Percentiles rank a stretch among this genome's conserved stretches.
Conservation (phyloP, 139 green algal species). For the Chlamydomonas sp. region DNA sequence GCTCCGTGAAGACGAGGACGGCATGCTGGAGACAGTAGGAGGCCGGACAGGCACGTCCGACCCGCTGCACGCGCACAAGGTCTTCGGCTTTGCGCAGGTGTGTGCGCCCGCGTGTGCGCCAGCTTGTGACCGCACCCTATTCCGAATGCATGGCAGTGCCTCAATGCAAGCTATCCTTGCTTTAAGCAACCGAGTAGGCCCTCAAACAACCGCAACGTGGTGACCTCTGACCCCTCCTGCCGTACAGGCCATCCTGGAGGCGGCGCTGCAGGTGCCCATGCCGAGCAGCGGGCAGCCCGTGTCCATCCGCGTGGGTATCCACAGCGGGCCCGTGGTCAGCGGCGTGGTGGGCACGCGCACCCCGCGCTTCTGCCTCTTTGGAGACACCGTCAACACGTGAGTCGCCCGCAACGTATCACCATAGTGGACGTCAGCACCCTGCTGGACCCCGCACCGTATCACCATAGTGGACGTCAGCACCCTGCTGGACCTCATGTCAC, state of each 20-base stretch:
- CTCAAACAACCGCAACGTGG: no score
- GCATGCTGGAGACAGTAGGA: not conserved
- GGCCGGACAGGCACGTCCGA: not conserved
- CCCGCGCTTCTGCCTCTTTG: not conserved
- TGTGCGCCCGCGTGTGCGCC: not conserved
- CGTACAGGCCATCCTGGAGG: conserved; percentile 37
- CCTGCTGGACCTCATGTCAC: no score
- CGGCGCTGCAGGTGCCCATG: conserved; percentile 1
- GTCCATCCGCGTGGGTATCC: conserved; percentile 41
- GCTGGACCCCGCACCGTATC: no score
- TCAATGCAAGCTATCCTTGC: no score
- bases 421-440: no score
- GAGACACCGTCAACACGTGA: conserved; percentile 10
- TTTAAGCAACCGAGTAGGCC: no score
- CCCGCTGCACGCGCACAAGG: conserved; percentile 13
- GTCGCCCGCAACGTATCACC: no score
- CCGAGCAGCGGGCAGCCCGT: conserved; percentile 6
- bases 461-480: no score
- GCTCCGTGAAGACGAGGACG: conserved; percentile 19
- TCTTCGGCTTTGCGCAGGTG: conserved; percentile 34
- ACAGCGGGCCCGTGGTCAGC: conserved; percentile 33
- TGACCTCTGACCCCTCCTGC: no score
- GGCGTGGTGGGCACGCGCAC: no score
- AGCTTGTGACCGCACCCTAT: no score
- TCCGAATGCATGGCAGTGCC: no score